Conservation (phyloP, 257 asterid species). For the Solanum rostratum region DNA sequence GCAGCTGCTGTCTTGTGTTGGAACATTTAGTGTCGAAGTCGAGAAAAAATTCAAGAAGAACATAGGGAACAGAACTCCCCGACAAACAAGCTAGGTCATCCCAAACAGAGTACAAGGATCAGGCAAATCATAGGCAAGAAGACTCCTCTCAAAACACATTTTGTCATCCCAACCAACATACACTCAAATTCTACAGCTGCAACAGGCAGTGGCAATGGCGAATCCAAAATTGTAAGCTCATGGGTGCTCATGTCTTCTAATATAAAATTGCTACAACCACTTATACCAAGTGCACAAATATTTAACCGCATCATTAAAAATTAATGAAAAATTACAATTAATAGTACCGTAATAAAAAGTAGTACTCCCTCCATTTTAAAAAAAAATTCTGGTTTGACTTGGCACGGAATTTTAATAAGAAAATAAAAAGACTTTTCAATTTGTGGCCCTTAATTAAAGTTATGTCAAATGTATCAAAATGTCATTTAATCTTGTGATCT, state of each 20-base stretch:
- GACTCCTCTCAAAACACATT: too few relatives aligned
- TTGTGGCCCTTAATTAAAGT: too few relatives aligned
- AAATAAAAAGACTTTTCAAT: too few relatives aligned
- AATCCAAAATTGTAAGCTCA: background rate
- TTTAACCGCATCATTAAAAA: background rate
- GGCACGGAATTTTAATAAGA: too few relatives aligned
- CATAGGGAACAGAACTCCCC: background rate
- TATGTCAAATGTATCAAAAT: too few relatives aligned
- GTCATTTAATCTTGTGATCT: too few relatives aligned
- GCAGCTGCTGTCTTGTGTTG: background rate
- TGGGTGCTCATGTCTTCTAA: background rate
- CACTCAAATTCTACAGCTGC: background rate
- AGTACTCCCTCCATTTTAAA: too few relatives aligned
- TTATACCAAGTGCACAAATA: background rate
- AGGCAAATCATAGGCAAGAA: too few relatives aligned
- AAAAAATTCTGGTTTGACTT: too few relatives aligned
- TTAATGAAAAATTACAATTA: background rate
- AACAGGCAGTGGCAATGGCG: background rate
- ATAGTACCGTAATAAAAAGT: background rate
- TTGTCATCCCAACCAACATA: background rate
- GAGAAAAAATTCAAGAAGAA: background rate
- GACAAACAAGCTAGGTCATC: background rate
- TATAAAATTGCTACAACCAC: background rate
- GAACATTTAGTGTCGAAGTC: background rate
- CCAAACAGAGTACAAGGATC: too few relatives aligned